Base-by-base conservation (phyloP, 2,329 filamentous ascomycete species). In the Fusarium bulbicola region DNA sequence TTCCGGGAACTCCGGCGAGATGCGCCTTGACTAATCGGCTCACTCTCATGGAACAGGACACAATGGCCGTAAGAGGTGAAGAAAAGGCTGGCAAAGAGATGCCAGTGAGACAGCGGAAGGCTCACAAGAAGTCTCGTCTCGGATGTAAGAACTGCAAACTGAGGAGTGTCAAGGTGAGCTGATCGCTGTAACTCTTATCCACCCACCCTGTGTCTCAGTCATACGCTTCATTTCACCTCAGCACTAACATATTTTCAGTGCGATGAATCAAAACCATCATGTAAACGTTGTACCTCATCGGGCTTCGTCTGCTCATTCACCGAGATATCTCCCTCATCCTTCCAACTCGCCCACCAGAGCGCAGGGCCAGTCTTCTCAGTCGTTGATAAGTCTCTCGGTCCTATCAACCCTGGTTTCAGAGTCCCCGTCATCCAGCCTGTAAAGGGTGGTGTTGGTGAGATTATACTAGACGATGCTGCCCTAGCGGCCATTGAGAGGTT, bases 81-180 rank as follows among this genome's bases (percentile, higher is more conserved):
- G 49, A 21, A 15, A 46, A 60, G 21, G 40, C 28, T 12, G 37
- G 60, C 30, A 56, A 59, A n/a, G 56, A 61, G 8, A 11, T 26
- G 16, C 52, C 60, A 9, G 46, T 56, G 24, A 79, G 79, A 15
- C 76, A 79, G 54, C 80, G 82, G 34, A 82, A 78, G 50, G 47
- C 80, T 7, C 88, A 90, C 71, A 85, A 81, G 28, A 90, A 90
- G 73, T 89, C 87, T 4, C 82, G 86, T 24, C 80, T 82, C 20
- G 88, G 88, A 5, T 90, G 88, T 71, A 84, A 83, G 7, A 90
- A 89, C 72, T 90, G 88, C 77, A 89, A 89, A 73, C 74, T 89
- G 26, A 81, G 87, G 39, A 82, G 85, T 59, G 83, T 89, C 54
- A 89, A 89, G 81, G 86, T 85, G 77, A 45, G 59, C 28, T 39